phyloP scores from a whole-genome alignment of 2,329 filamentous ascomycete species.

The Podosphaera aphanis region DNA sequence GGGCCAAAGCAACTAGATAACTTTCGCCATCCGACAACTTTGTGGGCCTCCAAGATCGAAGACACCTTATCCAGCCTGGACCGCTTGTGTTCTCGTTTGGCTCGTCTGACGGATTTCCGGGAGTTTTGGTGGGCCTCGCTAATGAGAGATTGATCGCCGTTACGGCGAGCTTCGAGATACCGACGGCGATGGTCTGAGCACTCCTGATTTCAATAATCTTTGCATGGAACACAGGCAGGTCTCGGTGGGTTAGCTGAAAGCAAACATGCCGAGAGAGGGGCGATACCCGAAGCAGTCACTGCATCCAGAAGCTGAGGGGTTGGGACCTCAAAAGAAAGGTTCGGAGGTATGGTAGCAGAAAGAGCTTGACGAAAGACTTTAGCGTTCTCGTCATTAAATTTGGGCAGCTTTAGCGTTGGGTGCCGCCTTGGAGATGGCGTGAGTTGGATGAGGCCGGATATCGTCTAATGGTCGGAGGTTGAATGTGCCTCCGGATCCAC shows the following conservation, averaged over 20 bases:
- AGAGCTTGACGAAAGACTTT: background rate
- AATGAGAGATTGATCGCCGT: too few relatives aligned
- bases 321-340: background rate
- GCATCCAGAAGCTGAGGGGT: background rate
- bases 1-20: too few relatives aligned
- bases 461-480: background rate
- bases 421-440: background rate
- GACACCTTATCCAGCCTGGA: too few relatives aligned
- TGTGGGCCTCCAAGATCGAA: too few relatives aligned
- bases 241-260: background rate
- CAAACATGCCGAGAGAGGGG: background rate
- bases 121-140: too few relatives aligned
- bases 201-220: too few relatives aligned
- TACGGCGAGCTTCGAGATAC: too few relatives aligned
- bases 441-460: background rate
- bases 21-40: too few relatives aligned
- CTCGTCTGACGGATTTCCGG: too few relatives aligned
- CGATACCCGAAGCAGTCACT: background rate
- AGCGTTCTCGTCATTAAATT: background rate
- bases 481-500: background rate
- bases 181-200: too few relatives aligned
- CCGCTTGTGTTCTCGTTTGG: too few relatives aligned
- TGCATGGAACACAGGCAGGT: background rate
- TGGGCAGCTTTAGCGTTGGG: background rate
- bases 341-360: background rate